These are phyloP conservation scores for Eimeria praecox DNA, from an alignment of 169 alveolate species.

Conservation along the genomic window DNA sequence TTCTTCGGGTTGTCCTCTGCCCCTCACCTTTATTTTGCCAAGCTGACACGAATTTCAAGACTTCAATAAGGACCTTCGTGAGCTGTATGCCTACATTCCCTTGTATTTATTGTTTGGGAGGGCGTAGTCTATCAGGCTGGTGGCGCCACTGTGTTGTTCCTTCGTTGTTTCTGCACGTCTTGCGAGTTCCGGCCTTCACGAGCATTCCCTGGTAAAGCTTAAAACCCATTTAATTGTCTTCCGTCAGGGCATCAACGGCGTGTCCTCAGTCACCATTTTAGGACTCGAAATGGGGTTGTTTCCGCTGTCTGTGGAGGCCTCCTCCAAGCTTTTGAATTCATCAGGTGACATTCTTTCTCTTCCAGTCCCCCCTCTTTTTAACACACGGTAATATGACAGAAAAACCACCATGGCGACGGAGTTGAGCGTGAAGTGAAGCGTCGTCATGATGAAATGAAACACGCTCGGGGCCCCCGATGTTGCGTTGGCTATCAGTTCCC, in stretches of 20 bases:
- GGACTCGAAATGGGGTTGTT: not conserved
- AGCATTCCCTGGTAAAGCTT: not conserved
- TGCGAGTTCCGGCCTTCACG: not conserved
- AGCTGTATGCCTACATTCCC: not conserved
- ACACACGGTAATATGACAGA: constrained; percentile 60
- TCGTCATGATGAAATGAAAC: constrained; percentile 71
- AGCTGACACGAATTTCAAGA: not conserved
- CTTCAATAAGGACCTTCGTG: not conserved
- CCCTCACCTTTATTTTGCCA: not conserved
- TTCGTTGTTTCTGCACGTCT: too few relatives aligned
- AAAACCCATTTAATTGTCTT: not conserved
- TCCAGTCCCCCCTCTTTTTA: constrained; percentile 72
- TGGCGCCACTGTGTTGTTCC: too few relatives aligned
- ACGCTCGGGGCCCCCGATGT: constrained; percentile 51
- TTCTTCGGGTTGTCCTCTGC: not conserved
- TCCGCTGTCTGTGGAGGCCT: not conserved
- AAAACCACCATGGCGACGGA: constrained; percentile 69
- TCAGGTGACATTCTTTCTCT: constrained; percentile 45
- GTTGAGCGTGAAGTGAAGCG: constrained; percentile 55
- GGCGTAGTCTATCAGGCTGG: too few relatives aligned
- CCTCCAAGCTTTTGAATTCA: constrained; percentile 1
- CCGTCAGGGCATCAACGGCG: constrained; percentile 19
- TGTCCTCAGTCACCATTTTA: not conserved
- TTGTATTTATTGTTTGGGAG: not conserved
- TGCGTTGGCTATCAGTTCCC: constrained; percentile 74